Evolutionary conservation across 768 basidiomycete species (phyloP).

Genomic region (Chalciporus chontae): DNA sequence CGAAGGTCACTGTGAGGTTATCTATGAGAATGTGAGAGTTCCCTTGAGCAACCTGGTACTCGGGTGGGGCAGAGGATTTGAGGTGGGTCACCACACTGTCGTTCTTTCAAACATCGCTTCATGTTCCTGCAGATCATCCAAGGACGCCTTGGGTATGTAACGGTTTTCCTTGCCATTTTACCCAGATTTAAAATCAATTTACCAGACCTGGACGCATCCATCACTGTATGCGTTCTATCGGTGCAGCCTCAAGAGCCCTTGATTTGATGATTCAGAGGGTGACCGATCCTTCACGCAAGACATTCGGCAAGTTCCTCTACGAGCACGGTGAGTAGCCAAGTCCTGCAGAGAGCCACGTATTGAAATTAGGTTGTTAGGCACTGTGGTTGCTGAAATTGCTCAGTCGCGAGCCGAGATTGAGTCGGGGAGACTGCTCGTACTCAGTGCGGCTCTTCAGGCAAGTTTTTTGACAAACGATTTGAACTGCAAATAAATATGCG

Average conservation of each 20-base stretch:
- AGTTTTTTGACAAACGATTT: slow-evolving; percentile 6
- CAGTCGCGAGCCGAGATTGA: slow-evolving; percentile 93
- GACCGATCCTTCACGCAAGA: slow-evolving; percentile 88
- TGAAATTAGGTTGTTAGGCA: slow-evolving; percentile 45
- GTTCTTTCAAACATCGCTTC: neutral
- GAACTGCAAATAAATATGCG: neutral
- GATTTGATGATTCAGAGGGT: slow-evolving; percentile 88
- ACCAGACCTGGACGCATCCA: slow-evolving; percentile 90
- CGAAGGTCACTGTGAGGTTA: slow-evolving; percentile 94
- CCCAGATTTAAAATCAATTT: neutral
- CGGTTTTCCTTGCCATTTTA: neutral
- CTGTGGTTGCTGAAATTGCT: slow-evolving; percentile 88
- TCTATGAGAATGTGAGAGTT: slow-evolving; percentile 92
- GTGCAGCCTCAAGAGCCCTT: slow-evolving; percentile 78
- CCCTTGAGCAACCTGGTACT: slow-evolving; percentile 78
- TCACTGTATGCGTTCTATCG: slow-evolving; percentile 97
- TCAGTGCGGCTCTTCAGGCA: slow-evolving; percentile 87
- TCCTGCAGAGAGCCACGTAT: neutral
- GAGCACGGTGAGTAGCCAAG: slow-evolving; percentile 67
- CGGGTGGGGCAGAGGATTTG: slow-evolving; percentile 95
- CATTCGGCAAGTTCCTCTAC: slow-evolving; percentile 88
- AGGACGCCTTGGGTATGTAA: slow-evolving; percentile 82
- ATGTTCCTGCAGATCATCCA: slow-evolving; percentile 71
- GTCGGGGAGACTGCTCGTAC: slow-evolving; percentile 77
- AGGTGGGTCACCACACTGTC: slow-evolving; percentile 43